A percentile compares a stretch with the other conserved stretches of the same genome.
Evolutionary conservation across 106 monocot genomes (phyloP).

Genomic region (Amphibolis antarctica): DNA sequence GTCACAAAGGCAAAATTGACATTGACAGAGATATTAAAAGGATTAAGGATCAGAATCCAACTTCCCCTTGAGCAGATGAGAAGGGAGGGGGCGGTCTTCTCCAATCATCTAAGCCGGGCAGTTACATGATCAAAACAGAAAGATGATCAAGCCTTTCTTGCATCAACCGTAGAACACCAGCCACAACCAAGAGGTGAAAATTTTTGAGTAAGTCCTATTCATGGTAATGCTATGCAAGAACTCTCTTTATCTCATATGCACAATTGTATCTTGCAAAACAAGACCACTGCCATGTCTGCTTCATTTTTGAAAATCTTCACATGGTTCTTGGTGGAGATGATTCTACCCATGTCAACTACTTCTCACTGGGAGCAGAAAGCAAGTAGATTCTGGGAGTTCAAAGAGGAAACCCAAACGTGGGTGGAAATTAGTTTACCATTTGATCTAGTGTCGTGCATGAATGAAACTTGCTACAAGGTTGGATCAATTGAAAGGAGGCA

Average conservation of each 20-base stretch:
- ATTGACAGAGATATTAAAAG: not conserved
- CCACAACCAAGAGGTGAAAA: not conserved
- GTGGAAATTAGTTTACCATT: constrained; percentile 65
- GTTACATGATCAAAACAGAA: constrained; percentile 1
- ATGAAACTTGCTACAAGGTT: constrained; percentile 55
- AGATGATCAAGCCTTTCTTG: not conserved
- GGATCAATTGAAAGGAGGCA: constrained; percentile 41
- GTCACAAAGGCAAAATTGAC: not conserved
- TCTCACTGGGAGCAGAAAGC: constrained; percentile 38
- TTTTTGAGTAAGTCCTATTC: not conserved
- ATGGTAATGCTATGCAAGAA: not conserved
- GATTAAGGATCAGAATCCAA: not conserved
- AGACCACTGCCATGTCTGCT: not conserved
- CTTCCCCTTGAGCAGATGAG: not conserved
- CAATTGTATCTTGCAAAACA: not conserved
- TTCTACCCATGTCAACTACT: constrained; percentile 11
- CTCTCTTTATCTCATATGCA: not conserved
- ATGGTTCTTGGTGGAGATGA: constrained; percentile 9
- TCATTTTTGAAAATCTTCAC: constrained; percentile 14
- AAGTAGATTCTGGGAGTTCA: constrained; percentile 58
- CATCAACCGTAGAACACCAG: not conserved
- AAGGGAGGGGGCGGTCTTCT: no score
- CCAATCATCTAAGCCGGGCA: no score
- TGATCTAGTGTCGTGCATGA: constrained; percentile 55
- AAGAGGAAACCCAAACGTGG: constrained; percentile 55